phyloP scores from a whole-genome alignment of 1,284 basidiomycete genomes.

The Trichosporon sp. region DNA sequence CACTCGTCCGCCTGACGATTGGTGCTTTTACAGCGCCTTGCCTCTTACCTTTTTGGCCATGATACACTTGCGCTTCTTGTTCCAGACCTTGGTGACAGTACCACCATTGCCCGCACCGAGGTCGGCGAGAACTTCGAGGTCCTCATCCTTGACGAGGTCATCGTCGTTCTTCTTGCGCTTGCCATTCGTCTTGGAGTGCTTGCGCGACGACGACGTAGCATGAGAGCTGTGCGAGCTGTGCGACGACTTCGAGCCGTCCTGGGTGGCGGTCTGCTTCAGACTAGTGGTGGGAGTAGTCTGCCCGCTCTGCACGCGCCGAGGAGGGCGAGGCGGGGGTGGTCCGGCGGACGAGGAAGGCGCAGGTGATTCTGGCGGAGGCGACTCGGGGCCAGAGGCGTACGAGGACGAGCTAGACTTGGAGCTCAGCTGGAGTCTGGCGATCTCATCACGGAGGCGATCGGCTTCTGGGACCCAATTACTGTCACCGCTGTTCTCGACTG shows the following conservation, averaged over 20 bases:
- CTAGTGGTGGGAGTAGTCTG: constrained; percentile 11
- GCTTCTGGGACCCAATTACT: constrained; percentile 46
- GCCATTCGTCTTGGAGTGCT: constrained; percentile 27
- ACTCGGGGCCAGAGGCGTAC: constrained; percentile 18
- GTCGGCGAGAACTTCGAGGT: constrained; percentile 76
- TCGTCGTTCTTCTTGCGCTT: constrained; percentile 56
- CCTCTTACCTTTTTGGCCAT: constrained; percentile 87
- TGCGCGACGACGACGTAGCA: constrained; percentile 7
- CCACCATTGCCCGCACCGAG: constrained; percentile 97
- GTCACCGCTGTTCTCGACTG: constrained; percentile 14
- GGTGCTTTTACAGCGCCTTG: neutral
- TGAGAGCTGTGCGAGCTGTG: neutral
- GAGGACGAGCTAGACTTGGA: constrained; percentile 55
- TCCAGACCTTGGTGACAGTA: constrained; percentile 92
- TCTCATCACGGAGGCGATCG: constrained; percentile 48
- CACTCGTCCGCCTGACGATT: no score
- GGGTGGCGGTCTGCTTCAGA: constrained; percentile 1
- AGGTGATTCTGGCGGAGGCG: constrained; percentile 19
- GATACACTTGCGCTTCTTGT: constrained; percentile 75
- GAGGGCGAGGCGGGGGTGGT: constrained; percentile 13
- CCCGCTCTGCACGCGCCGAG: constrained; percentile 13
- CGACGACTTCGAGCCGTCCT: constrained; percentile 4
- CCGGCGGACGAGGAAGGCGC: constrained; percentile 9
- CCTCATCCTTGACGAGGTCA: constrained; percentile 69
- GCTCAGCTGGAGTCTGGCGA: constrained; percentile 53